These are phyloP conservation scores for Stephanodiscus triporus DNA, from an alignment of 108 stramenopile genomes.

Conservation along the genomic window DNA sequence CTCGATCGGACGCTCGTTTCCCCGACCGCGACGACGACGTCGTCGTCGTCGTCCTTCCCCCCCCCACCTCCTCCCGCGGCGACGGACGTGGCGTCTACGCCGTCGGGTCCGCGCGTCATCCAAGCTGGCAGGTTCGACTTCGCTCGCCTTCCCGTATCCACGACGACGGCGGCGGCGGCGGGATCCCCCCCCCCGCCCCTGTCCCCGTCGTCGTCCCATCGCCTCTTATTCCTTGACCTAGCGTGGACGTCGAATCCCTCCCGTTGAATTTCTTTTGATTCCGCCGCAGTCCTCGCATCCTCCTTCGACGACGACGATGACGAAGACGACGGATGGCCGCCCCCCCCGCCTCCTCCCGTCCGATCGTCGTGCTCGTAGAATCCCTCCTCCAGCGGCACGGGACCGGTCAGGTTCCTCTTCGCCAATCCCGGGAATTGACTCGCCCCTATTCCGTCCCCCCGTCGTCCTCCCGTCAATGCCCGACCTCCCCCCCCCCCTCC, in stretches of 20 bases:
- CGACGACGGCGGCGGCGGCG: conserved; percentile 1
- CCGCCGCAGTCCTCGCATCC: conserved; percentile 11
- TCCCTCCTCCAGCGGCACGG: conserved; percentile 79
- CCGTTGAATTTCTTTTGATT: conserved; percentile 5
- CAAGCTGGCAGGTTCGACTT: conserved; percentile 52
- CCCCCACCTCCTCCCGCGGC: background rate
- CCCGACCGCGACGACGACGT: too few species aligned
- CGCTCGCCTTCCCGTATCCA: conserved; percentile 32
- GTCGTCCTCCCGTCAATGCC: too few species aligned
- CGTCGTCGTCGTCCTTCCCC: too few species aligned
- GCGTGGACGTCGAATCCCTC: conserved; percentile 39
- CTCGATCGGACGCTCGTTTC: conserved; percentile 56
- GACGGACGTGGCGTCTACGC: background rate
- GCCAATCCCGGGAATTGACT: conserved; percentile 87
- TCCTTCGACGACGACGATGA: too few species aligned
- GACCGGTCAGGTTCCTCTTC: conserved; percentile 64
- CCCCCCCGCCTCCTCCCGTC: background rate
- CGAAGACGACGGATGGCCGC: background rate
- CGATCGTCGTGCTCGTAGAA: conserved; percentile 74
- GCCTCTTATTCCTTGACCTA: conserved; percentile 29
- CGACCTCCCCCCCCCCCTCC: conserved; percentile 9
- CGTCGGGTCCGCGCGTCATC: conserved; percentile 35
- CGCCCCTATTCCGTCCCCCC: conserved; percentile 11
- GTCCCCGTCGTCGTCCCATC: conserved; percentile 34
- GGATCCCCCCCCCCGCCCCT: background rate